Percentiles rank a stretch among this genome's conserved stretches.
phyloP scores from a whole-genome alignment of 2,329 filamentous ascomycete species.

The Lachnellula occidentalis region DNA sequence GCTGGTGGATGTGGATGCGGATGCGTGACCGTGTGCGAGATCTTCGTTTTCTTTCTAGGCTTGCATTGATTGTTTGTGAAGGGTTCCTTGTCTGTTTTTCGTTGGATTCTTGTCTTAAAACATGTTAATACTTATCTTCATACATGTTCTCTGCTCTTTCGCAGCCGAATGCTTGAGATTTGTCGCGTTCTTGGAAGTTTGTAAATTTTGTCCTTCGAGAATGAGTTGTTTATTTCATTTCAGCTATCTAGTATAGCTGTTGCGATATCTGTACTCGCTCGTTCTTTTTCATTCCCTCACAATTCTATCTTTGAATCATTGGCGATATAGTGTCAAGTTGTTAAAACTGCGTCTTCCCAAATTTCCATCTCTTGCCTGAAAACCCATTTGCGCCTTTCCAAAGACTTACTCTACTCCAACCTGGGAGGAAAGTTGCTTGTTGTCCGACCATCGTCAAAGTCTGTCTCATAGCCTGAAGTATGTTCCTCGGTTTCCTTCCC shows the following conservation, averaged over 20 bases:
- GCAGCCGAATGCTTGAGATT: too few species aligned
- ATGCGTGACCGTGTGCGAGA: neutral
- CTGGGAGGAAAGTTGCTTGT: neutral
- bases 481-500: slow-evolving; percentile 2
- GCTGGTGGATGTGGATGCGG: neutral
- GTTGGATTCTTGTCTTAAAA: too few species aligned
- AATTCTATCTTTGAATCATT: too few species aligned
- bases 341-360: slow-evolving; percentile 1
- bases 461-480: neutral
- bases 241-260: too few species aligned
- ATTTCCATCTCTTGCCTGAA: slow-evolving; percentile 5
- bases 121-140: too few species aligned
- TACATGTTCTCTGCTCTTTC: too few species aligned
- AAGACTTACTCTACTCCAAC: neutral
- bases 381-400: slow-evolving; percentile 2
- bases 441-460: neutral
- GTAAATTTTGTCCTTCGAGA: too few species aligned
- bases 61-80: neutral
- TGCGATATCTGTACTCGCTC: too few species aligned
- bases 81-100: neutral
- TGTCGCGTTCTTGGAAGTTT: too few species aligned
- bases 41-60: neutral
- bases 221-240: too few species aligned
- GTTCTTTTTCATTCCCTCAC: too few species aligned
- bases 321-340: too few species aligned